phyloP scores from a whole-genome alignment of 2,329 filamentous ascomycete species.

The Apiospora saccharicola region DNA sequence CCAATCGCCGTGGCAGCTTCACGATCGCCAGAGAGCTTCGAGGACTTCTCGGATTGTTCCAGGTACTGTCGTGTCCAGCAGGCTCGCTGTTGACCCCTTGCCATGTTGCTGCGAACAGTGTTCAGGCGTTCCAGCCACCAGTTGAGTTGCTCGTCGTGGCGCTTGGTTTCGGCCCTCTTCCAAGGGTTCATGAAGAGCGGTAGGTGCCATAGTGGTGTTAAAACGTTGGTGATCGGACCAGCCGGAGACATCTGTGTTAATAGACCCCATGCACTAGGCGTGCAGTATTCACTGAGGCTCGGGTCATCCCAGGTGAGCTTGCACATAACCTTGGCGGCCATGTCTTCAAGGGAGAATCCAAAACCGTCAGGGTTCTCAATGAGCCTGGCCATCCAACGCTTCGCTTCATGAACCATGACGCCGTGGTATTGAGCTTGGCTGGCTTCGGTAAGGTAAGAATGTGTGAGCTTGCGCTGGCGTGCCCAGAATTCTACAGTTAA shows the following conservation, averaged over 20 bases:
- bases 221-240: conserved; percentile 63
- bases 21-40: conserved; percentile 41
- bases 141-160: conserved; percentile 59
- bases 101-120: conserved; percentile 48
- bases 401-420: conserved; percentile 59
- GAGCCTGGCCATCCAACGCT: conserved; percentile 59
- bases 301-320: conserved; percentile 61
- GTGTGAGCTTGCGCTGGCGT: conserved; percentile 60
- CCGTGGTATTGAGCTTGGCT: conserved; percentile 44
- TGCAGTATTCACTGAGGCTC: conserved; percentile 54
- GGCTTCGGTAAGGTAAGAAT: conserved; percentile 55
- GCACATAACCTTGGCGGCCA: conserved; percentile 65
- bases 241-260: conserved; percentile 65
- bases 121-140: conserved; percentile 60
- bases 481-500: conserved; percentile 57
- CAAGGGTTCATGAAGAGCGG: conserved; percentile 59
- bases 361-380: conserved; percentile 59
- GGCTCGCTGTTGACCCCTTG: conserved; percentile 46
- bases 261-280: conserved; percentile 61
- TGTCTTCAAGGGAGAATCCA: conserved; percentile 59
- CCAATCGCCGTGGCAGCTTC: conserved; percentile 45
- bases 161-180: conserved; percentile 59
- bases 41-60: conserved; percentile 43
- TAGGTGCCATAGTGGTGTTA: conserved; percentile 62
- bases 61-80: conserved; percentile 52